Evolutionary conservation across 2,329 filamentous ascomycete genomes (phyloP).

Genomic region (Myriosclerotinia duriaeana): DNA sequence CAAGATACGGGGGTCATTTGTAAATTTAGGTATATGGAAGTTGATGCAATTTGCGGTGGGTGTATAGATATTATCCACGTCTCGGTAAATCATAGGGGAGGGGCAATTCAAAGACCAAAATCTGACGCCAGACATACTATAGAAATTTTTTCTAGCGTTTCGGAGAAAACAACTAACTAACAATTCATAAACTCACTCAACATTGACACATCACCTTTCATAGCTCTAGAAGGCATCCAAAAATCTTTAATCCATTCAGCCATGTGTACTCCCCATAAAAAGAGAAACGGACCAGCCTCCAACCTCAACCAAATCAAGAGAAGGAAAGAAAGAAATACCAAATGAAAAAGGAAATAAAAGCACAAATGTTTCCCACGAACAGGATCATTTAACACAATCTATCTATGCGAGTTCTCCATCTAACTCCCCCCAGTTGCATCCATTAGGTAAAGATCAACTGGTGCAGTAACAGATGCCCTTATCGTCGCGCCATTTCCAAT

Average conservation of each 20-base stretch:
- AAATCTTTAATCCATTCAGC: neutral
- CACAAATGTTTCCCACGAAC: neutral
- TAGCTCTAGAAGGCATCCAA: neutral
- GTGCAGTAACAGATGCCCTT: neutral
- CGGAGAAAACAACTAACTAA: neutral
- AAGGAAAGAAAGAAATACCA: neutral
- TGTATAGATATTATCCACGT: no score
- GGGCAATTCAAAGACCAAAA: no score
- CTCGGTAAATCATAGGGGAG: no score
- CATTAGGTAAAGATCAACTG: slow-evolving; percentile 8
- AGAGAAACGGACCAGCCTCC: neutral
- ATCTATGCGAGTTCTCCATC: neutral
- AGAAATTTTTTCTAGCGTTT: neutral
- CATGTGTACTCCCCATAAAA: neutral
- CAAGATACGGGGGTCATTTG: no score
- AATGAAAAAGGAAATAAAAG: neutral
- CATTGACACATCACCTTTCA: neutral
- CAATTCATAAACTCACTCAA: neutral
- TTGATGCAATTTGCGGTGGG: no score
- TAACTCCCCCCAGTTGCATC: neutral
- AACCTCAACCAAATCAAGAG: neutral
- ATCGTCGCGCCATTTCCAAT: slow-evolving; percentile 16
- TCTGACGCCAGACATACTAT: neutral
- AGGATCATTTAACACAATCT: neutral
- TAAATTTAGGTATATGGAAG: no score